Conservation (phyloP, 495 filamentous ascomycete genomes). For the Penicillium desertorum region DNA sequence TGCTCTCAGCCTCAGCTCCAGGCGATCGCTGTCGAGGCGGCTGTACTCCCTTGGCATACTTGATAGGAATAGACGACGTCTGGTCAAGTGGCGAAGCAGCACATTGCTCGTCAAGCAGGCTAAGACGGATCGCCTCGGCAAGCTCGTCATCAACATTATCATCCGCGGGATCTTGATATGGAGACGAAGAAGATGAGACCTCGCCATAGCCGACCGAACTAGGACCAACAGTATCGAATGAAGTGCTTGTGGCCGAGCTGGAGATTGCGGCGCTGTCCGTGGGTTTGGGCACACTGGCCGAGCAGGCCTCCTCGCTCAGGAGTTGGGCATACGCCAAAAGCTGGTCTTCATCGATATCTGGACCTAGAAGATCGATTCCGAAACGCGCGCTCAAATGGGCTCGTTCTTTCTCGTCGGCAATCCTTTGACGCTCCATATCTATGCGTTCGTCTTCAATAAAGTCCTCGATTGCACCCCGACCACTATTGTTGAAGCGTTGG, state of each 20-base stretch:
- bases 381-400: slow-evolving; percentile 72
- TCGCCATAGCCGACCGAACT: slow-evolving; percentile 52
- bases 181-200: slow-evolving; percentile 44
- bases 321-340: slow-evolving; percentile 84
- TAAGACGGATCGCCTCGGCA: slow-evolving; percentile 77
- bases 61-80: slow-evolving; percentile 52
- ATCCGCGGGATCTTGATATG: slow-evolving; percentile 43
- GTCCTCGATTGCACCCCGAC: slow-evolving; percentile 64
- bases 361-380: slow-evolving; percentile 72
- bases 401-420: slow-evolving; percentile 59
- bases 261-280: slow-evolving; percentile 45
- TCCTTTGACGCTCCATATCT: slow-evolving; percentile 76
- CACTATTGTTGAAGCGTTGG: slow-evolving; percentile 57
- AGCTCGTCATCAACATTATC: slow-evolving; percentile 71
- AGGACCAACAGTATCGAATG: slow-evolving; percentile 42
- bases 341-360: slow-evolving; percentile 78
- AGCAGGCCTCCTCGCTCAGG: slow-evolving; percentile 76
- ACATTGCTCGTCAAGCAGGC: slow-evolving; percentile 56
- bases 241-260: slow-evolving; percentile 47
- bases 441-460: slow-evolving; percentile 80
- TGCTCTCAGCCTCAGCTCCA: slow-evolving; percentile 34
- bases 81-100: slow-evolving; percentile 21
- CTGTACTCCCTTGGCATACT: slow-evolving; percentile 43
- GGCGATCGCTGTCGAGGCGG: slow-evolving; percentile 22
- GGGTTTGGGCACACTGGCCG: slow-evolving; percentile 59